phyloP scores from a whole-genome alignment of 2,329 filamentous ascomycete species.

The Aspergillus brasiliensis region DNA sequence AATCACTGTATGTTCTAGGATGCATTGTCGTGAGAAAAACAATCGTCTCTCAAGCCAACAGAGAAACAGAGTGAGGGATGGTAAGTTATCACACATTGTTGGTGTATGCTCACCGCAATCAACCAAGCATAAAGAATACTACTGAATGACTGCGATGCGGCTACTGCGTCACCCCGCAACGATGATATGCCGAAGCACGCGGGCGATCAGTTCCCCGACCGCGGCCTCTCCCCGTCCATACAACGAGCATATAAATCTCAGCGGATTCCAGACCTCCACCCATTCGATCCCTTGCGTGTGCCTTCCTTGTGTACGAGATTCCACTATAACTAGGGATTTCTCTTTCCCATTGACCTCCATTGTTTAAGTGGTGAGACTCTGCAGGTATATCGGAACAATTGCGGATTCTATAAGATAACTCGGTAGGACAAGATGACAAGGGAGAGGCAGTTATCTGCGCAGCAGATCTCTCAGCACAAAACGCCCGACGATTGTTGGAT shows the following conservation, averaged over 20 bases:
- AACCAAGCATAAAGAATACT: too few relatives aligned
- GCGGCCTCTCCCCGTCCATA: not conserved
- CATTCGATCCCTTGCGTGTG: too few relatives aligned
- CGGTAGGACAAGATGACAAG: slow-evolving; percentile 27
- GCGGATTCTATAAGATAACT: not conserved
- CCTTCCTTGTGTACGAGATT: not conserved
- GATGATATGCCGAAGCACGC: slow-evolving; percentile 8
- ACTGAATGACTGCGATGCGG: not conserved
- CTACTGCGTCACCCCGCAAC: not conserved
- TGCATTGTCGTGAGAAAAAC: too few relatives aligned
- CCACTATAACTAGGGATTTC: too few relatives aligned
- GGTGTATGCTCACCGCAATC: too few relatives aligned
- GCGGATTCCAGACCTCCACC: not conserved
- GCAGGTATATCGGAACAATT: too few relatives aligned
- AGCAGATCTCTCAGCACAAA: slow-evolving; percentile 54
- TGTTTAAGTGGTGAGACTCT: too few relatives aligned
- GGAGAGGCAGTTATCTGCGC: slow-evolving; percentile 39
- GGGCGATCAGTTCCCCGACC: not conserved
- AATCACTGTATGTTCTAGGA: too few relatives aligned
- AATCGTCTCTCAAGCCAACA: too few relatives aligned
- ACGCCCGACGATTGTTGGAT: slow-evolving; percentile 62
- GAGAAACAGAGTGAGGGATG: too few relatives aligned
- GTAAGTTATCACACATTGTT: too few relatives aligned
- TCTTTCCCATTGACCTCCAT: too few relatives aligned
- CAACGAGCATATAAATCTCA: not conserved